Base-by-base conservation (phyloP, 2,329 filamentous ascomycete genomes). In the Fusarium incarnatum region DNA sequence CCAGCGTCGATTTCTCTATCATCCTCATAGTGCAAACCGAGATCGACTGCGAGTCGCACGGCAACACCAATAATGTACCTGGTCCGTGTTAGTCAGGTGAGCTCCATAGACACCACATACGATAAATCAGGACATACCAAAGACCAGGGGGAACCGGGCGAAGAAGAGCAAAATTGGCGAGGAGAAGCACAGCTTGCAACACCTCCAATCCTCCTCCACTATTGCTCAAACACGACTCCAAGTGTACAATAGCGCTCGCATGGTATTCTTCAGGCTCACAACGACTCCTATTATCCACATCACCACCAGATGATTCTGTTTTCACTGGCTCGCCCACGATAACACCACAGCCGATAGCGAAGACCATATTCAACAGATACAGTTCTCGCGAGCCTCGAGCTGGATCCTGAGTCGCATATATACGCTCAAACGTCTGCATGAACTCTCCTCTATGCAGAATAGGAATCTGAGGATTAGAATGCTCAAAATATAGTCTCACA, bases 311-410 rank as follows among this genome's bases (percentile, higher is more conserved):
- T 45, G 82, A 79, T 47, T 83, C 81, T 10, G 87, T 79, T 77
- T 87, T 79, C 79, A 87, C 74, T 75, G 83, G 82, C 79, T 91
- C 83, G 68, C 87, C 92, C 72, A 97, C 89, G 70, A 98, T 97
- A 73, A 98, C 97, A 20, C 94, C 95, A 20, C 93, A 92, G 9
- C 96, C 96, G 74, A 98, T 98, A 16, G 95, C 95, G 81, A 97
- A 98, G 25, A 98, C 94, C 81, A 98, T 98, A 80, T 98, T 98
- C 68, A 98, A 85, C 82, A 97, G 89, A 81, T 98, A 98, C n/a
- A 96, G 85, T 79, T 97, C 94, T 56, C 92, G 87, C 7, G 94
- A 88, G 3, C 91, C 92, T 27, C 92, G 87, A 56, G 88, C 86
- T 62, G 88, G 87, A 48, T 88, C 86, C 22, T 91, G 88, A 1